Evolutionary conservation across 2,329 filamentous ascomycete species (phyloP).

Genomic region (Ophiocordyceps sinensis): DNA sequence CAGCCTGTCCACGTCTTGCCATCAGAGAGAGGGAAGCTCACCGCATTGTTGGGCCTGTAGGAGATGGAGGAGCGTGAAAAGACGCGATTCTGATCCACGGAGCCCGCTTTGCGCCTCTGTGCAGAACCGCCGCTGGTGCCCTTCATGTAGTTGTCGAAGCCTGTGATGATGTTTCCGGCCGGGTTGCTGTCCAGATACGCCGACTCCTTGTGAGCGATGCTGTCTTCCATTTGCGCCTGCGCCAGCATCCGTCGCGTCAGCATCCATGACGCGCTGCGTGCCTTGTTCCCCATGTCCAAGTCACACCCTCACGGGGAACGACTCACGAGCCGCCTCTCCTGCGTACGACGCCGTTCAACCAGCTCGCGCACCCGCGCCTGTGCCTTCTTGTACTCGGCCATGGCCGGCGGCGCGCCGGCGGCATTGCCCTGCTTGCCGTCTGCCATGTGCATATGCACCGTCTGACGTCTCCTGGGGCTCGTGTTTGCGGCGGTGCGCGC

Average conservation of each 20-base stretch:
- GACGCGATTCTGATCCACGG: conserved; percentile 58
- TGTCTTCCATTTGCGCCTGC: conserved; percentile 48
- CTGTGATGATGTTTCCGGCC: conserved; percentile 87
- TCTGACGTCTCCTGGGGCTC: no score
- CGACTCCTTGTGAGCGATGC: conserved; percentile 70
- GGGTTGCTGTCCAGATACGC: conserved; percentile 84
- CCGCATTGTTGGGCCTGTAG: conserved; percentile 32
- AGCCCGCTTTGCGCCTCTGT: conserved; percentile 47
- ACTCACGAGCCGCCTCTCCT: conserved; percentile 22
- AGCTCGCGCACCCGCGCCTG: conserved; percentile 32
- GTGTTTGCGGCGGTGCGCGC: no score
- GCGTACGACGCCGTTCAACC: conserved; percentile 26
- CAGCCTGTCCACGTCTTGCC: background rate
- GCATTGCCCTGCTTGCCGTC: conserved; percentile 15
- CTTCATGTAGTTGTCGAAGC: conserved; percentile 98
- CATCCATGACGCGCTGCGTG: no score
- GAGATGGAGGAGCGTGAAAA: conserved; percentile 55
- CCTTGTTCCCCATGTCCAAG: background rate
- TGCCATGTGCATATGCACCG: conserved; percentile 12
- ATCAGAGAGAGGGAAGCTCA: conserved; percentile 8
- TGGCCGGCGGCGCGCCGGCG: conserved; percentile 17
- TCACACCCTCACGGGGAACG: conserved; percentile 1
- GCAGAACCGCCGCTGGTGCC: conserved; percentile 51
- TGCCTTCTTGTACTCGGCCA: conserved; percentile 35
- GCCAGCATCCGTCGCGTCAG: background rate